phyloP scores from a whole-genome alignment of 164 flowering plant genomes.

The Warburgia ugandensis region DNA sequence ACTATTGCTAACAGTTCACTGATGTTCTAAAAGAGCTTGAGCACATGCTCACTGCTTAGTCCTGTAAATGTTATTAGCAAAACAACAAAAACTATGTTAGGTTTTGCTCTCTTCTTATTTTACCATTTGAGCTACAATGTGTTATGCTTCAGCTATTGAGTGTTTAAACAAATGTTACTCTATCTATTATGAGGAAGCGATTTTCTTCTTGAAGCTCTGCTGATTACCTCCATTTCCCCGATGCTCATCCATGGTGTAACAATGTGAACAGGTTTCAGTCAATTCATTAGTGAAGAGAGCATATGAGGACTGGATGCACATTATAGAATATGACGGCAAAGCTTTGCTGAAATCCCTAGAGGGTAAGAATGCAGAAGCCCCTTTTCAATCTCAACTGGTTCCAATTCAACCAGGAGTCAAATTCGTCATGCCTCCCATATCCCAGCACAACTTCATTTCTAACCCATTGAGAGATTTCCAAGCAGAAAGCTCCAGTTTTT shows the following conservation, averaged over 20 bases:
- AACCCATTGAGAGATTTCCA: constrained; percentile 20
- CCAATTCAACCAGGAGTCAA: constrained; percentile 13
- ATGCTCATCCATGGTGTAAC: not conserved
- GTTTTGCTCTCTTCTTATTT: too few relatives aligned
- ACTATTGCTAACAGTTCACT: not conserved
- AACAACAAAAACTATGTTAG: too few relatives aligned
- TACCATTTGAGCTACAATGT: too few relatives aligned
- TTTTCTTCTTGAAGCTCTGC: not conserved
- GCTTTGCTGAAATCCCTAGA: constrained; percentile 24
- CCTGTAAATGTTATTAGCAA: too few relatives aligned
- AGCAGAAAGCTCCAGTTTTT: constrained; percentile 9
- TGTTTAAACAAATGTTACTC: too few relatives aligned
- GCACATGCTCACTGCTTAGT: too few relatives aligned
- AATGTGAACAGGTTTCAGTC: constrained; percentile 31
- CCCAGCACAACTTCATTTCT: constrained; percentile 19
- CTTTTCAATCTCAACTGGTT: constrained; percentile 5
- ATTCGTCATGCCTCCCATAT: constrained; percentile 6
- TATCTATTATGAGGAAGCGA: not conserved
- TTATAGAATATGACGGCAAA: constrained; percentile 49
- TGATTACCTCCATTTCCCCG: not conserved
- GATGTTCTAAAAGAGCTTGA: too few relatives aligned
- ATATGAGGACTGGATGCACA: constrained; percentile 46
- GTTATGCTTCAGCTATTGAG: too few relatives aligned
- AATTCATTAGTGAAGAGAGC: constrained; percentile 46
- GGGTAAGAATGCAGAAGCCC: constrained; percentile 8